Evolutionary conservation across 768 basidiomycete genomes (phyloP).

Genomic region (Pleurotus cornucopiae): DNA sequence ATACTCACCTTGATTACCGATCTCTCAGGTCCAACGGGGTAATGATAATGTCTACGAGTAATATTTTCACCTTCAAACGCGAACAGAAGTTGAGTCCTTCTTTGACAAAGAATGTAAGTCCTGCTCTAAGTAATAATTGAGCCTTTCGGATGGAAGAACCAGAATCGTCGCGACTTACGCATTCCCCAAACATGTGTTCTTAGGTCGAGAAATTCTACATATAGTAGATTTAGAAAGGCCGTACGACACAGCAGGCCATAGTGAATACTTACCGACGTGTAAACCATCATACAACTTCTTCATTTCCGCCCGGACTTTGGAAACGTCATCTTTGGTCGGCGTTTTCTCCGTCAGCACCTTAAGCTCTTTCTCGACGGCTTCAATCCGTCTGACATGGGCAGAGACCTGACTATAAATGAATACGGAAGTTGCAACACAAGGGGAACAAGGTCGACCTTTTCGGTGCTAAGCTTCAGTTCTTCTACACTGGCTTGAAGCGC

Average conservation of each 20-base stretch:
- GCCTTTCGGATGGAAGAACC: not conserved
- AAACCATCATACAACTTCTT: slow-evolving; percentile 87
- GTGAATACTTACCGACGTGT: slow-evolving; percentile 57
- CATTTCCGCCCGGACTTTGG: slow-evolving; percentile 69
- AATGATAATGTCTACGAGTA: not conserved
- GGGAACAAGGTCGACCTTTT: slow-evolving; percentile 48
- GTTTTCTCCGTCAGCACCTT: slow-evolving; percentile 65
- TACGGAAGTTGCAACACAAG: not conserved
- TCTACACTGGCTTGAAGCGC: slow-evolving; percentile 84
- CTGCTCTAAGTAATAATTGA: slow-evolving; percentile 50
- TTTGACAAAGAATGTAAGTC: slow-evolving; percentile 72
- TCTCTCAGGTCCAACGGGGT: not conserved
- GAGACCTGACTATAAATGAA: slow-evolving; percentile 50
- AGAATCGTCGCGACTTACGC: slow-evolving; percentile 46
- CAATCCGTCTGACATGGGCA: slow-evolving; percentile 77
- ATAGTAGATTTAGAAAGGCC: not conserved
- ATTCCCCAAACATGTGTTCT: slow-evolving; percentile 85
- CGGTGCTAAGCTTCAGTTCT: slow-evolving; percentile 78
- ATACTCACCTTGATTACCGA: no score
- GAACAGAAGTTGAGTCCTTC: slow-evolving; percentile 59
- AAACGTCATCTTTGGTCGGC: slow-evolving; percentile 77
- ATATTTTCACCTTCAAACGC: slow-evolving; percentile 31
- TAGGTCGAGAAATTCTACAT: slow-evolving; percentile 73
- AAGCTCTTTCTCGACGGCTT: slow-evolving; percentile 86
- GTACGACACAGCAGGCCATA: no score